phyloP scores from a whole-genome alignment of 2,329 filamentous ascomycete genomes.

The Zymoseptoria ardabiliae region DNA sequence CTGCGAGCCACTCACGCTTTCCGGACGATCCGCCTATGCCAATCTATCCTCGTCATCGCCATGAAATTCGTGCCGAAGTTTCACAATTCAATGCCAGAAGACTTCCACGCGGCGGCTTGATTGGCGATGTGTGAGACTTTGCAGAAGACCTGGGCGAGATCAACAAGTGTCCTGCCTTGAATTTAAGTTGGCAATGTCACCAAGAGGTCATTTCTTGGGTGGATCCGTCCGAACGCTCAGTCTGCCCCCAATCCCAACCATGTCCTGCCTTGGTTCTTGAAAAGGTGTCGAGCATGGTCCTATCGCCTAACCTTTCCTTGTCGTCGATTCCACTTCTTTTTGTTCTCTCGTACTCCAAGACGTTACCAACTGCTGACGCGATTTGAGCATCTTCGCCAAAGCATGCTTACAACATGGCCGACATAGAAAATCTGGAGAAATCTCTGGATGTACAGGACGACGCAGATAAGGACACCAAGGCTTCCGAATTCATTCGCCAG shows the following conservation, averaged over 20 bases:
- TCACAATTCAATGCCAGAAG: not conserved
- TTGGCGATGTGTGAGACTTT: not conserved
- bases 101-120: not conserved
- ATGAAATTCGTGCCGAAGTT: not conserved
- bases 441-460: not conserved
- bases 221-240: not conserved
- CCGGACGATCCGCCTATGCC: not conserved
- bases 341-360: too few species aligned
- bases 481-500: constrained; percentile 53
- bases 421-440: not conserved
- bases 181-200: not conserved
- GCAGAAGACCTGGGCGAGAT: not conserved
- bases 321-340: too few species aligned
- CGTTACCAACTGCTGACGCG: too few species aligned
- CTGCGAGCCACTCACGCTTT: too few species aligned
- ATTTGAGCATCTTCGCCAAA: not conserved
- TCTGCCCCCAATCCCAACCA: not conserved
- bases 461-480: not conserved
- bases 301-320: too few species aligned
- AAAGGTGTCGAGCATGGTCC: too few species aligned
- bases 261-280: too few species aligned
- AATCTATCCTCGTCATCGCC: not conserved
- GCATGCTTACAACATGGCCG: not conserved
- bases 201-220: not conserved
- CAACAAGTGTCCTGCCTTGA: not conserved